phyloP scores from a whole-genome alignment of 305 asterid species.

The Solanum chacoense region DNA sequence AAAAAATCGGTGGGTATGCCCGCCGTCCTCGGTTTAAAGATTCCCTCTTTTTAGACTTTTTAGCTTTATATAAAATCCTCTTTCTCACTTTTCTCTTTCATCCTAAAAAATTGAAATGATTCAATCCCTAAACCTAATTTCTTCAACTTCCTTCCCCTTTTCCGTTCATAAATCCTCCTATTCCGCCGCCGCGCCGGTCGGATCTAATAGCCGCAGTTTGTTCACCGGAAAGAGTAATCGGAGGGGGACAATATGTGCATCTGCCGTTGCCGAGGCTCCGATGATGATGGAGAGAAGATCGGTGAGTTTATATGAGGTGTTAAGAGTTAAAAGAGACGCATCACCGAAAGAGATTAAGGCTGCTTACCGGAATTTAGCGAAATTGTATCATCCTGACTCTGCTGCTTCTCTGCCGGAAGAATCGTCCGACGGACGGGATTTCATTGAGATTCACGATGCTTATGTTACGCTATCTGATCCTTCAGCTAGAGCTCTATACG shows the following conservation, averaged over 20 bases:
- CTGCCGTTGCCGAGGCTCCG: constrained; percentile 20
- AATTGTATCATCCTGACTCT: constrained; percentile 50
- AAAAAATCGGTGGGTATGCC: not conserved
- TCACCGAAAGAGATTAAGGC: constrained; percentile 44
- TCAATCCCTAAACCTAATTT: not conserved
- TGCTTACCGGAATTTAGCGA: constrained; percentile 57
- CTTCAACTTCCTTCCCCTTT: not conserved
- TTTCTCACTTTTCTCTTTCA: not conserved
- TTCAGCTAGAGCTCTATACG: constrained; percentile 54
- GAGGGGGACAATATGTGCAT: constrained; percentile 1
- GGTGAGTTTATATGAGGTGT: constrained; percentile 39
- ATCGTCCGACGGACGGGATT: constrained; percentile 43
- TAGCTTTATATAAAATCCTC: not conserved
- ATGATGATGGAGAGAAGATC: constrained; percentile 17
- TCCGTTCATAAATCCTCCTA: not conserved
- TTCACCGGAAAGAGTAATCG: not conserved
- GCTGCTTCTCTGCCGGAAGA: constrained; percentile 9
- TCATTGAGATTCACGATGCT: constrained; percentile 71
- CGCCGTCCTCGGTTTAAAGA: constrained; percentile 1
- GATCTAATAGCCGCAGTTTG: not conserved
- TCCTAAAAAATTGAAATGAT: not conserved
- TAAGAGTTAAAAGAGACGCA: constrained; percentile 33
- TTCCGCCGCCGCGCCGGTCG: not conserved
- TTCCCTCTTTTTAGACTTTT: not conserved
- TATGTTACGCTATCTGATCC: constrained; percentile 78